These are phyloP conservation scores for Handroanthus guayacan DNA, from an alignment of 257 asterid species.

Conservation along the genomic window DNA sequence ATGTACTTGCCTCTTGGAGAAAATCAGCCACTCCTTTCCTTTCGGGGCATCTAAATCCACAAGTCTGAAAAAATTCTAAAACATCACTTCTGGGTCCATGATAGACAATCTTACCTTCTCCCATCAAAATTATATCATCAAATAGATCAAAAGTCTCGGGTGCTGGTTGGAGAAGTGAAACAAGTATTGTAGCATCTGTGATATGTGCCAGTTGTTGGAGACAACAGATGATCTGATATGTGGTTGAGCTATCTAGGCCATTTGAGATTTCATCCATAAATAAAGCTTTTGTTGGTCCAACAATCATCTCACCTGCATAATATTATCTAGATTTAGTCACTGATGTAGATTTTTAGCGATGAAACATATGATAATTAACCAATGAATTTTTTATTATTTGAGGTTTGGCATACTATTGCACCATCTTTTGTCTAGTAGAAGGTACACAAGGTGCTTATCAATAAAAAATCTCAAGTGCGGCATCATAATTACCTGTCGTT, in stretches of 20 bases:
- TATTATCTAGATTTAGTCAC: not conserved
- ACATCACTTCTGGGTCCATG: constrained; percentile 73
- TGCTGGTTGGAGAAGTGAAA: constrained; percentile 85
- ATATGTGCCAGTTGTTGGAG: constrained; percentile 67
- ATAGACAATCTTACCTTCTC: constrained; percentile 74
- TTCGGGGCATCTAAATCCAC: constrained; percentile 77
- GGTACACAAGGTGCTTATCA: too few relatives aligned
- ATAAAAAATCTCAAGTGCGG: not conserved
- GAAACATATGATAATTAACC: not conserved
- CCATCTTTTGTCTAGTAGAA: too few relatives aligned
- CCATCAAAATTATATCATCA: constrained; percentile 71
- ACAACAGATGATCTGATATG: constrained; percentile 67
- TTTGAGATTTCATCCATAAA: constrained; percentile 64
- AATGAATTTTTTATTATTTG: too few relatives aligned
- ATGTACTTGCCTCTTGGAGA: constrained; percentile 68
- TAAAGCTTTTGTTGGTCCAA: constrained; percentile 61
- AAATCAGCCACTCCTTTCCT: constrained; percentile 85
- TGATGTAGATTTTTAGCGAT: not conserved
- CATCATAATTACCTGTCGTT: constrained; percentile 53
- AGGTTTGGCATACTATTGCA: too few relatives aligned
- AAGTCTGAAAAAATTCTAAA: constrained; percentile 59
- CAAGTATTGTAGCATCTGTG: constrained; percentile 64
- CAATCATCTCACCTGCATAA: constrained; percentile 64
- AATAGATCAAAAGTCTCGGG: constrained; percentile 76
- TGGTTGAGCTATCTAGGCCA: constrained; percentile 69